These are phyloP conservation scores for Tephrocybe sp. DNA, from an alignment of 768 basidiomycete species.

Conservation along the genomic window DNA sequence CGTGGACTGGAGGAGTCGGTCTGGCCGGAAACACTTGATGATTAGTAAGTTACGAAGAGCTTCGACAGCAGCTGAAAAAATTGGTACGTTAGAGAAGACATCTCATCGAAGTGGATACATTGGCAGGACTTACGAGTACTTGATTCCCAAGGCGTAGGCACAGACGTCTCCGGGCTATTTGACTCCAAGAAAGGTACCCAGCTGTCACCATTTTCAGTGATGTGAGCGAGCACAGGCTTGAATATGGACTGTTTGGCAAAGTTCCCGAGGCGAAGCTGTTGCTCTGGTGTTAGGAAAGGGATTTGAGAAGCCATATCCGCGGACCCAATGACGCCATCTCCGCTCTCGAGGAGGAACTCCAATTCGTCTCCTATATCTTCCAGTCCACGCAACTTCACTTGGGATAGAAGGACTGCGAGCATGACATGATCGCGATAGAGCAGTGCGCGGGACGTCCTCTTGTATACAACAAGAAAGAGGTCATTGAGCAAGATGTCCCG, in stretches of 20 bases:
- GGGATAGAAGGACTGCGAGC: constrained; percentile 86
- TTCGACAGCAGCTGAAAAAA: constrained; percentile 59
- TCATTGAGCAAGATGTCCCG: constrained; percentile 83
- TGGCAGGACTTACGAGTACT: constrained; percentile 61
- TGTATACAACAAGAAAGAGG: constrained; percentile 86
- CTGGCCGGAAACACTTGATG: constrained; percentile 90
- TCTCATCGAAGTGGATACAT: not conserved
- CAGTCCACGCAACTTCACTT: constrained; percentile 79
- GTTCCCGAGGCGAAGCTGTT: constrained; percentile 63
- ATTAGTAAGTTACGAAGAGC: constrained; percentile 76
- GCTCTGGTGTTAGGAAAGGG: constrained; percentile 63
- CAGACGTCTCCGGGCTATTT: constrained; percentile 59
- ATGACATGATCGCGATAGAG: constrained; percentile 90
- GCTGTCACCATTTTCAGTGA: constrained; percentile 58
- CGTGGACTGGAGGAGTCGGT: constrained; percentile 84
- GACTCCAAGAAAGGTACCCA: constrained; percentile 78
- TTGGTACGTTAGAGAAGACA: constrained; percentile 7
- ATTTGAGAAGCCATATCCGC: constrained; percentile 34
- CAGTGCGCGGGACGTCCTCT: constrained; percentile 86
- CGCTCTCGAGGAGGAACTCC: constrained; percentile 90
- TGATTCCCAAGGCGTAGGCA: constrained; percentile 80
- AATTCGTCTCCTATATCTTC: constrained; percentile 84
- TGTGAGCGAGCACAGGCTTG: constrained; percentile 67
- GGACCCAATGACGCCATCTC: constrained; percentile 55
- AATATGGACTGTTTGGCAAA: constrained; percentile 77